Evolutionary conservation across 768 basidiomycete species (phyloP), one percentile per base, ranked within the genome.

Genomic region (Mrakia frigida): DNA sequence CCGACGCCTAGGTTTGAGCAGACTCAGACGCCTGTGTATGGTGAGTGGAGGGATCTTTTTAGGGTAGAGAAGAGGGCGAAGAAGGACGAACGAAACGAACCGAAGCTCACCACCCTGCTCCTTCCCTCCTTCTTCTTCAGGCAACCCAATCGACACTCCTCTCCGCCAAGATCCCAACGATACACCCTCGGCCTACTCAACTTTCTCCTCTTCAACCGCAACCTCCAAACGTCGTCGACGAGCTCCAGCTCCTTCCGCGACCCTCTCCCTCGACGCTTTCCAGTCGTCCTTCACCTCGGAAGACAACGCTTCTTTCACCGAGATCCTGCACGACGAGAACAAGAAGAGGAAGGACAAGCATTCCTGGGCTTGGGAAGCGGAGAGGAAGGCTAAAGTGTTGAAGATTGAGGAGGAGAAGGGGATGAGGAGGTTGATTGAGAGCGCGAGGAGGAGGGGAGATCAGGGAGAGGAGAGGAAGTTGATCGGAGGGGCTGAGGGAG

Each of bases 251-350:
- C 74, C 77, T 3, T 70, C 77, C 3, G 60, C 85, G 3, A 82
- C 85, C 77, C 84, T 93, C 81, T 89, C 87, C 74, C 87, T 98
- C 25, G 94, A 98, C 82, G 85, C 85, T 23, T 99, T 98, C 82
- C 97, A 98, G 82, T 88, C 92, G 0, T 88, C 87, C 60, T 97
- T 93, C 82, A 98, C 97, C 1, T 97, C 94, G 0, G 94, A 98
- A 82, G 97, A 99, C 84, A 99, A 99, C 83, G 89, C 95, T 7
- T 97, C 94, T 77, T 98, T 99, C 82, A 93, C 94, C 13, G 87
- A 92, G 78, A 95, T 98, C 77, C 84, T 99, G 74, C 89, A 94
- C 76, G 89, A 91, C 74, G 96, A 98, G 86, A 98, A 99, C 82
- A 72, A 72, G 43, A 87, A 87, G 80, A 87, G 94, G 77, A 89